These are phyloP conservation scores for Penicillium parvum DNA, from an alignment of 495 filamentous ascomycete genomes.

Conservation along the genomic window DNA sequence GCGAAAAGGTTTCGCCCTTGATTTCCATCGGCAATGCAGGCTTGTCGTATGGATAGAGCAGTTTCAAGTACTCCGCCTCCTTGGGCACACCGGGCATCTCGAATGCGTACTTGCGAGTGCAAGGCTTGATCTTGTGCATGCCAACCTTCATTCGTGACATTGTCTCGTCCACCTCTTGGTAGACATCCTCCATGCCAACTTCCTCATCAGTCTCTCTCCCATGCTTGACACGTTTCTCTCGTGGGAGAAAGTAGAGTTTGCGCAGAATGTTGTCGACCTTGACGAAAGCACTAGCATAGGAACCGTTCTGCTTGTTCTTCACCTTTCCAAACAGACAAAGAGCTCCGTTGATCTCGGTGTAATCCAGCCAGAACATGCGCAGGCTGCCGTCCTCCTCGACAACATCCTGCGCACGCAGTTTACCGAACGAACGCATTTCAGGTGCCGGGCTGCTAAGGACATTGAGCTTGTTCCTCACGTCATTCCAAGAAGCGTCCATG, in stretches of 20 bases:
- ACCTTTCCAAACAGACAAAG: conserved; percentile 96
- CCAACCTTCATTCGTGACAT: conserved; percentile 79
- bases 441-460: conserved; percentile 68
- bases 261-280: conserved; percentile 93
- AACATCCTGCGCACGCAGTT: conserved; percentile 72
- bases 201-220: conserved; percentile 72
- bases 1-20: conserved; percentile 86
- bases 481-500: conserved; percentile 87
- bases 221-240: conserved; percentile 60
- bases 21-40: conserved; percentile 63
- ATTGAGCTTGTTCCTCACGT: conserved; percentile 81
- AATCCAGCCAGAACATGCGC: conserved; percentile 95
- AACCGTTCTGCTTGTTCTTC: conserved; percentile 75
- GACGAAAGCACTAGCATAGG: conserved; percentile 85
- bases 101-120: conserved; percentile 90
- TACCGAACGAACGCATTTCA: conserved; percentile 64
- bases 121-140: conserved; percentile 90
- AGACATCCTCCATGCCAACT: conserved; percentile 84
- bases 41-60: conserved; percentile 87
- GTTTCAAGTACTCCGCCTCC: conserved; percentile 86
- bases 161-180: conserved; percentile 76
- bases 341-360: conserved; percentile 86
- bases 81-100: conserved; percentile 83
- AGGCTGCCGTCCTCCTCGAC: conserved; percentile 88
- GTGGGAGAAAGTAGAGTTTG: conserved; percentile 89